These are phyloP conservation scores for Tilletia walkeri DNA, from an alignment of 1,284 basidiomycete genomes.

Conservation along the genomic window DNA sequence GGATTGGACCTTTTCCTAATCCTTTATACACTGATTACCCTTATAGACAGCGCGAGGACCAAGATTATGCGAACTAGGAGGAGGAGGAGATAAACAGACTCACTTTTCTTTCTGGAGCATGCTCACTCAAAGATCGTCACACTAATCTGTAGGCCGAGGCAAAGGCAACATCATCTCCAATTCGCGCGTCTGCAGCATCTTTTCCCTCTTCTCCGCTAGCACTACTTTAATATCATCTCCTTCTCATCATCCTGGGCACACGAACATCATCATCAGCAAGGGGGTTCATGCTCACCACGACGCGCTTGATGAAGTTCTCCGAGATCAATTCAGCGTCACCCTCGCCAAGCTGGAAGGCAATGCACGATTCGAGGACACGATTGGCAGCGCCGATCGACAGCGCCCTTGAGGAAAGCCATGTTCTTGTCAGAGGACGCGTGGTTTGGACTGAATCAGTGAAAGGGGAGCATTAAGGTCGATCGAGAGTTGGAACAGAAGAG, in stretches of 20 bases:
- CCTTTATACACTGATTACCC: too few species aligned
- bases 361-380: conserved; percentile 63
- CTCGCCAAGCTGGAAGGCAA: conserved; percentile 38
- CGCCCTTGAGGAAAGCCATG: conserved; percentile 62
- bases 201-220: too few species aligned
- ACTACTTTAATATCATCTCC: too few species aligned
- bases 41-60: too few species aligned
- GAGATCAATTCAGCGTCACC: conserved; percentile 49
- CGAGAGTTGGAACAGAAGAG: too few species aligned
- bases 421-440: conserved; percentile 39
- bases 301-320: conserved; percentile 25
- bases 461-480: too few species aligned
- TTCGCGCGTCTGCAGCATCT: too few species aligned
- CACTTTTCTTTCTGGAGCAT: conserved; percentile 41
- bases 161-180: too few species aligned
- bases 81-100: conserved; percentile 53
- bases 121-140: too few species aligned
- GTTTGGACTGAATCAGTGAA: neutral
- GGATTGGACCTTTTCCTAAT: too few species aligned
- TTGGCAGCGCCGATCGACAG: conserved; percentile 59
- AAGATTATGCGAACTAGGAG: too few species aligned
- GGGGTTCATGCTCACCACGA: conserved; percentile 19
- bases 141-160: conserved; percentile 60
- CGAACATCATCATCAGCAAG: conserved; percentile 18
- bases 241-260: neutral